phyloP scores from a whole-genome alignment of 2,329 filamentous ascomycete species.

The Sphaerulina musiva region DNA sequence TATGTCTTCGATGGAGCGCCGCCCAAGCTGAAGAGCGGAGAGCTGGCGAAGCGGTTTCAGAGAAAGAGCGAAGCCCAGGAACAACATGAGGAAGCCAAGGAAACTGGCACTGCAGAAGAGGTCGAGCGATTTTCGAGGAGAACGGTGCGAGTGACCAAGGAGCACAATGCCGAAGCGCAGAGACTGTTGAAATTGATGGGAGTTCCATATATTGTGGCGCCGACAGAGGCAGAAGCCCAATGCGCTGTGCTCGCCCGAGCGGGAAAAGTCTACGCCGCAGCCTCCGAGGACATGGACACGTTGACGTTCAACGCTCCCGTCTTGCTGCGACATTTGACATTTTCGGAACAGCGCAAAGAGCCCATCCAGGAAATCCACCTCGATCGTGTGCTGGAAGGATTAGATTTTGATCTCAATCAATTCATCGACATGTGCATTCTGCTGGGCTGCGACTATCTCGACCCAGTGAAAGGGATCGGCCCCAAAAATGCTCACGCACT shows the following conservation, averaged over 20 bases:
- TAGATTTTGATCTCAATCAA: conserved; percentile 80
- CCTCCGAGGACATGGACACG: conserved; percentile 98
- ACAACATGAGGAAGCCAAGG: conserved; percentile 87
- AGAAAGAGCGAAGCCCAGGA: conserved; percentile 90
- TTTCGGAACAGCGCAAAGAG: conserved; percentile 94
- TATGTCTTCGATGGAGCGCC: conserved; percentile 97
- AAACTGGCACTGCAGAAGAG: conserved; percentile 94
- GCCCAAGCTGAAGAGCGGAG: conserved; percentile 94
- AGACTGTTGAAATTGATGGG: conserved; percentile 89
- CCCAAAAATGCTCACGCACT: conserved; percentile 87
- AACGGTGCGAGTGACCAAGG: conserved; percentile 88
- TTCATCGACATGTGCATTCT: conserved; percentile 98
- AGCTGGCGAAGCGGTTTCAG: conserved; percentile 91
- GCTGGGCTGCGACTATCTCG: conserved; percentile 94
- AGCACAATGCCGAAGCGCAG: conserved; percentile 95
- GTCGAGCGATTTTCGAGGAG: conserved; percentile 93
- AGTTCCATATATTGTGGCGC: conserved; percentile 87
- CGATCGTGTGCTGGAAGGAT: conserved; percentile 75
- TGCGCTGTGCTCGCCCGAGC: conserved; percentile 83
- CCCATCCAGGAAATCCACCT: conserved; percentile 93
- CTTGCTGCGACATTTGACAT: conserved; percentile 84
- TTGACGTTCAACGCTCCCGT: conserved; percentile 92
- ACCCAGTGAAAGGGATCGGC: conserved; percentile 90
- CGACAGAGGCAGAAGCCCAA: conserved; percentile 94
- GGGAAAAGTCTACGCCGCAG: conserved; percentile 93